phyloP scores from a whole-genome alignment of 2,329 filamentous ascomycete genomes.

The Aurifilum marmelostoma region DNA sequence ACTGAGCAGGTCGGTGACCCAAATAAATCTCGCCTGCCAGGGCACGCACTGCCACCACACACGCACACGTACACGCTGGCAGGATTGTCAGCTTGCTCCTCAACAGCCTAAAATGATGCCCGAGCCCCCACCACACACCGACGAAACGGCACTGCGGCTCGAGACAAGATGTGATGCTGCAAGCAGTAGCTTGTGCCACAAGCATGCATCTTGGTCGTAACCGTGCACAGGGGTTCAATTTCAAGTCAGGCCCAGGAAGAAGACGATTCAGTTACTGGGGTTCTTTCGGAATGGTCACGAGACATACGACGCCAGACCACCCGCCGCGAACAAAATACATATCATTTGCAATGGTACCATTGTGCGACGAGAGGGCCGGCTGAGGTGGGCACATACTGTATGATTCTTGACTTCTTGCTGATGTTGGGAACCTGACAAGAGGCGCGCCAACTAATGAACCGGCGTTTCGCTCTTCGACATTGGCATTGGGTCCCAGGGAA shows the following conservation, averaged over 20 bases:
- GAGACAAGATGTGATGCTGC: neutral
- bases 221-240: neutral
- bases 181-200: neutral
- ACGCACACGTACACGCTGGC: neutral
- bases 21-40: neutral
- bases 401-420: neutral
- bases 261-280: neutral
- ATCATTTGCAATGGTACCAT: neutral
- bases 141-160: neutral
- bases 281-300: neutral
- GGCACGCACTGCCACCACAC: neutral
- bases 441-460: neutral
- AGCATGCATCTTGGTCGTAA: neutral
- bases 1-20: neutral
- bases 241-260: neutral
- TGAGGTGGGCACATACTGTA: neutral
- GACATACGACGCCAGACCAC: neutral
- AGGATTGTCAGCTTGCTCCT: neutral
- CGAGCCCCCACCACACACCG: neutral
- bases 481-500: neutral
- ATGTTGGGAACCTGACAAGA: neutral
- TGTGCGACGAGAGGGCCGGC: slow-evolving; percentile 2
- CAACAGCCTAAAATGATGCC: neutral
- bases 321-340: neutral
- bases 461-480: neutral